Conservation (phyloP, 108 stramenopile species). For the Skeletonema costatum region DNA sequence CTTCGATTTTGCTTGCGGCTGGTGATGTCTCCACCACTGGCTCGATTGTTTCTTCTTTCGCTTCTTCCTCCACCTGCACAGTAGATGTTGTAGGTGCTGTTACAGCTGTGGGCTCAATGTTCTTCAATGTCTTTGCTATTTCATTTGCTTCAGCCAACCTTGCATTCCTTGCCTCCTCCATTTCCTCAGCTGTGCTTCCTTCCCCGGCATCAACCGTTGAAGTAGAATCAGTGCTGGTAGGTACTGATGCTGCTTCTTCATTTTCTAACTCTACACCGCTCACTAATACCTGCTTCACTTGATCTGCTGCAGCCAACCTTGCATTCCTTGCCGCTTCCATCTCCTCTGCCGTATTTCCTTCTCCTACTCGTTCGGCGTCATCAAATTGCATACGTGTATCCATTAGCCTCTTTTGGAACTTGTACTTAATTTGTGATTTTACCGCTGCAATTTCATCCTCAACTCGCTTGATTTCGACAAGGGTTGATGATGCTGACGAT, state of each 20-base stretch:
- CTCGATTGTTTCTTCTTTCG: background rate
- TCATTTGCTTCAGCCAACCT: background rate
- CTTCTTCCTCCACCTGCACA: background rate
- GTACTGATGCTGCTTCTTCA: background rate
- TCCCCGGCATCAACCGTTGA: background rate
- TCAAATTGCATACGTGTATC: background rate
- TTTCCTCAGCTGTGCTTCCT: slow-evolving; percentile 2
- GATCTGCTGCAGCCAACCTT: background rate
- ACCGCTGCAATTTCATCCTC: background rate
- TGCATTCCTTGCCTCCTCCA: background rate
- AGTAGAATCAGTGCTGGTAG: background rate
- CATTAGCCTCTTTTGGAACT: background rate
- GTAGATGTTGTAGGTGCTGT: background rate
- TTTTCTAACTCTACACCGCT: background rate
- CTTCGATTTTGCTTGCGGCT: background rate
- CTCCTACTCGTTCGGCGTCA: background rate
- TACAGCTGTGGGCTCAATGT: background rate
- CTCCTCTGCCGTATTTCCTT: background rate
- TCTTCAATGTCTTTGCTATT: background rate
- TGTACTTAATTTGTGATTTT: background rate
- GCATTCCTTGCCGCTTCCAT: background rate
- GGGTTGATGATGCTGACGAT: background rate
- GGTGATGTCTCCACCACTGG: background rate
- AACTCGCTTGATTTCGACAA: background rate
- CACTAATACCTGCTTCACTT: background rate